Evolutionary conservation across 2,329 filamentous ascomycete species (phyloP).

Genomic region (Trichoderma brevicompactum): DNA sequence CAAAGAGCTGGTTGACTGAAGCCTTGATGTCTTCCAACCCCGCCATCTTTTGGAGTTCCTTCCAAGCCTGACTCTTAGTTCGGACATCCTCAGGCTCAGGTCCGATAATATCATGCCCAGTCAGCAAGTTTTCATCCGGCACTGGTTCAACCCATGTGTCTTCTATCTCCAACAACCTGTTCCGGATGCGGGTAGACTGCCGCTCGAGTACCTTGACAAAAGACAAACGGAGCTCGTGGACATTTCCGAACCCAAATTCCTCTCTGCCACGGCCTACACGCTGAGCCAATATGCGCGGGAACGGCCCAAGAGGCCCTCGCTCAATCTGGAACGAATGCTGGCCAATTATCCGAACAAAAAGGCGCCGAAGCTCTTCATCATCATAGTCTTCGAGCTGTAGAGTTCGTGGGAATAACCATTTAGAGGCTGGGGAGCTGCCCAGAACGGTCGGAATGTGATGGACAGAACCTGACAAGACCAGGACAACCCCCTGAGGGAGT

Average conservation of each 20-base stretch:
- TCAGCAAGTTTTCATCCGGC: not conserved
- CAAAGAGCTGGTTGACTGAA: not conserved
- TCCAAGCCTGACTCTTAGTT: conserved; percentile 7
- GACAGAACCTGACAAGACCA: not conserved
- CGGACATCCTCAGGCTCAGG: conserved; percentile 1
- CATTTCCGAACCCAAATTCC: not conserved
- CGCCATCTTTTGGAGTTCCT: not conserved
- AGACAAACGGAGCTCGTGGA: not conserved
- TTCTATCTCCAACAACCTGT: not conserved
- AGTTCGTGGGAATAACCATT: not conserved
- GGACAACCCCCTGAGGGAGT: not conserved
- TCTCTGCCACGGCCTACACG: not conserved
- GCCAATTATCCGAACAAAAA: not conserved
- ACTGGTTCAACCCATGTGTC: not conserved
- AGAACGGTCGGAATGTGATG: not conserved
- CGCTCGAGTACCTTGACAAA: not conserved
- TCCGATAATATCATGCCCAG: not conserved
- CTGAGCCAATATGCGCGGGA: not conserved
- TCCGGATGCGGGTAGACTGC: not conserved
- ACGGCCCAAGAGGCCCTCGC: not conserved
- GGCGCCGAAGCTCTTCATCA: not conserved
- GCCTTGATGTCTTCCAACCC: not conserved
- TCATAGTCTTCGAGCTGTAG: not conserved
- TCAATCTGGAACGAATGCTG: not conserved
- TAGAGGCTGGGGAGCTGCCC: not conserved